Conservation (phyloP, 768 basidiomycete genomes). For the Tulasnella sp. region DNA sequence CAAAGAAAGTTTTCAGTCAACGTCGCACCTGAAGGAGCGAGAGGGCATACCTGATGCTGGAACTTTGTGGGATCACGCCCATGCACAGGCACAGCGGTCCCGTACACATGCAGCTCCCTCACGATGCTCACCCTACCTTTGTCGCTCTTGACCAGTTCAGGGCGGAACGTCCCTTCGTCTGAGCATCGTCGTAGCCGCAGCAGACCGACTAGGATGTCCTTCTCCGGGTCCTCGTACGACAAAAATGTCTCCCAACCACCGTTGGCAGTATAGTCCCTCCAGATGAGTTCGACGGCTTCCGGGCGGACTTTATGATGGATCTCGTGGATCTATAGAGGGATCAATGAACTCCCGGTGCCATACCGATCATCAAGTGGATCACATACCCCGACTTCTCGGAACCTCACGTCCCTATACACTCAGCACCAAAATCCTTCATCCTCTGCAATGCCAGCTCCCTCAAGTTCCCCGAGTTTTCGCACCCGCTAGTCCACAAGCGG, state of each 20-base stretch:
- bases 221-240: slow-evolving; percentile 96
- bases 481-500: slow-evolving; percentile 94
- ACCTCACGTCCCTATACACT: slow-evolving; percentile 95
- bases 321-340: slow-evolving; percentile 99
- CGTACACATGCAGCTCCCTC: slow-evolving; percentile 93
- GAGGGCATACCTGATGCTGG: slow-evolving; percentile 65
- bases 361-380: too few relatives aligned
- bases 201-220: slow-evolving; percentile 90
- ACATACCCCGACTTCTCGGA: slow-evolving; percentile 93
- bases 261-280: slow-evolving; percentile 92
- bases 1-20: too few relatives aligned
- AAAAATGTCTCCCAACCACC: slow-evolving; percentile 99
- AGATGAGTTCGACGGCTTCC: slow-evolving; percentile 86
- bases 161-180: slow-evolving; percentile 92
- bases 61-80: slow-evolving; percentile 97
- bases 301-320: slow-evolving; percentile 97
- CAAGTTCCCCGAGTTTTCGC: slow-evolving; percentile 94
- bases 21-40: neutral
- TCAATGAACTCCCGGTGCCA: too few relatives aligned
- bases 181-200: slow-evolving; percentile 90
- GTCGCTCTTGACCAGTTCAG: slow-evolving; percentile 62
- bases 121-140: slow-evolving; percentile 87
- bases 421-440: slow-evolving; percentile 98
- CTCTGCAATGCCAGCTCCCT: slow-evolving; percentile 91
- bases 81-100: slow-evolving; percentile 95